These are phyloP conservation scores for Schwanniomyces occidentalis DNA, from an alignment of 805 yeast species.

Conservation along the genomic window DNA sequence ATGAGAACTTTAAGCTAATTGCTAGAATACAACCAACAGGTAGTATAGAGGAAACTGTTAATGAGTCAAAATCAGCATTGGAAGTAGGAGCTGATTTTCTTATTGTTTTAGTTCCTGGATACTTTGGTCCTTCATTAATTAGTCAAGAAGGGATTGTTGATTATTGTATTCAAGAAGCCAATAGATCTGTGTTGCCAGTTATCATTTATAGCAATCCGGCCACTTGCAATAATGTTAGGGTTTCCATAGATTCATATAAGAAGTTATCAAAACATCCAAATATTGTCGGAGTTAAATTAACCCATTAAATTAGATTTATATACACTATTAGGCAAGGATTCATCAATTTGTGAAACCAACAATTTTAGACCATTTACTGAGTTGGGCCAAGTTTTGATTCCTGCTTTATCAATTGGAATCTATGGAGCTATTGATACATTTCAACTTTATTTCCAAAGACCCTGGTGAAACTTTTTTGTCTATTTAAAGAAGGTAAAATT, in stretches of 20 bases:
- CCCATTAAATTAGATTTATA: conserved; percentile 16
- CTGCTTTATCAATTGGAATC: conserved; percentile 22
- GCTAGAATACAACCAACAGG: conserved; percentile 1
- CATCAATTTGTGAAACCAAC: conserved; percentile 3
- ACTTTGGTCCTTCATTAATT: conserved; percentile 23
- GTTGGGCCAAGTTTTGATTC: conserved; percentile 19
- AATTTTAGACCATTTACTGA: conserved; percentile 18
- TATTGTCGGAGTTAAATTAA: conserved; percentile 28
- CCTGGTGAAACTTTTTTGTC: conserved; percentile 15
- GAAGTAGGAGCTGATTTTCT: conserved; percentile 31
- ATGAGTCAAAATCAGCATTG: conserved; percentile 16
- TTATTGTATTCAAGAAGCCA: conserved; percentile 27
- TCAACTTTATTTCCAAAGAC: conserved; percentile 22
- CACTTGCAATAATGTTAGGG: conserved; percentile 25
- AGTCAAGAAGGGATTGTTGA: conserved; percentile 26
- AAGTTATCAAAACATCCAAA: conserved; percentile 26
- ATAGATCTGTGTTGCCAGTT: conserved; percentile 27
- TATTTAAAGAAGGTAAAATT: conserved; percentile 14
- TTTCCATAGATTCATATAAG: conserved; percentile 18
- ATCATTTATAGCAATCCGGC: conserved; percentile 34
- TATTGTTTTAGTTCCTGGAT: conserved; percentile 27
- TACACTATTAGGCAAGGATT: conserved; percentile 9
- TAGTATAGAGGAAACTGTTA: conserved; percentile 15
- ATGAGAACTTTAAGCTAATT: conserved; percentile 25
- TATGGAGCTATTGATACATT: conserved; percentile 24